Evolutionary conservation across 176 grass and related monocot species (phyloP).

Genomic region (Bromus sterilis): DNA sequence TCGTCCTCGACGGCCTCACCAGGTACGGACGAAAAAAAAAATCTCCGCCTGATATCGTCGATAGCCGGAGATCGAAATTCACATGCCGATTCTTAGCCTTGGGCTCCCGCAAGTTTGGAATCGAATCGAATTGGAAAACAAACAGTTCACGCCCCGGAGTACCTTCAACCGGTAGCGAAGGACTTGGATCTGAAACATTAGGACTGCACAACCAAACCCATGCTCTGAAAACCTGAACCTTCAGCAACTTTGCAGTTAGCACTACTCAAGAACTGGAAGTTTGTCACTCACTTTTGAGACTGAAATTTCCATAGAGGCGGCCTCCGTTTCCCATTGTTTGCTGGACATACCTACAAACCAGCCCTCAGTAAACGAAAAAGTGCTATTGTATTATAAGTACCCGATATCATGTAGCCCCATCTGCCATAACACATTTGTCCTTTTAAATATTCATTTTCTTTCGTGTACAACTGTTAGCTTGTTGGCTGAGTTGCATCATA

Average conservation of each 20-base stretch:
- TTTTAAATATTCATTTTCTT: background rate
- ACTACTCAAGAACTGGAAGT: background rate
- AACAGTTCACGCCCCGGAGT: no score
- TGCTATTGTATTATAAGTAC: background rate
- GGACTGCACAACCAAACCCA: no score
- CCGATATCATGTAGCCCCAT: background rate
- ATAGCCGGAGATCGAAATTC: background rate
- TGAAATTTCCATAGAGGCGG: background rate
- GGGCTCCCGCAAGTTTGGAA: background rate
- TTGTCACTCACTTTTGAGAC: background rate
- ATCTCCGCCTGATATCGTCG: background rate
- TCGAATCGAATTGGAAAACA: no score
- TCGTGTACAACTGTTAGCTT: background rate
- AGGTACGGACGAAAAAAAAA: conserved; percentile 50
- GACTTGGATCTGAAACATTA: no score
- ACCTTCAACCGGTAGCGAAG: no score
- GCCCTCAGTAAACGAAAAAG: background rate
- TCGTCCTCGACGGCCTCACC: conserved; percentile 84
- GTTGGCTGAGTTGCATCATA: background rate
- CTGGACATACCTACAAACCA: background rate
- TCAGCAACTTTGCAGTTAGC: no score
- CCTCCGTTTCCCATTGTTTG: background rate
- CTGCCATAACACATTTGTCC: background rate
- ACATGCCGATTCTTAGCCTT: background rate
- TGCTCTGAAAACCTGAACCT: no score